Conservation (phyloP, 78 protist species). For the Protostelium mycophagum region DNA sequence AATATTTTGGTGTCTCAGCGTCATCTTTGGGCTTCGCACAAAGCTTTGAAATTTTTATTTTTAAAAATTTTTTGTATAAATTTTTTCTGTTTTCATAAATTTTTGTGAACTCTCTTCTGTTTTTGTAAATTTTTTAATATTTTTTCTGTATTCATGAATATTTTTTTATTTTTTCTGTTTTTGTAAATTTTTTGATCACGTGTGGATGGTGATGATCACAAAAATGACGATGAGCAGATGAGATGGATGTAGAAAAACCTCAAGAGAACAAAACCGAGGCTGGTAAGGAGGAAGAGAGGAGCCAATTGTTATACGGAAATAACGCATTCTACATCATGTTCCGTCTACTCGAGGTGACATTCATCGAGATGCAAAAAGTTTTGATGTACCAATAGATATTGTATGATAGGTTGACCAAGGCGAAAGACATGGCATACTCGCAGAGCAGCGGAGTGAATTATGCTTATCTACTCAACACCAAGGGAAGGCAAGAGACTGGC, state of each 20-base stretch:
- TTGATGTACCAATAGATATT: no score
- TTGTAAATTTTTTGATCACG: no score
- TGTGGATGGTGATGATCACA: slow-evolving; percentile 6
- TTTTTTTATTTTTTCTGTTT: no score
- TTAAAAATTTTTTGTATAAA: no score
- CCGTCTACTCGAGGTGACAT: neutral
- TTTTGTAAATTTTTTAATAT: no score
- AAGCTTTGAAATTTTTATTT: no score
- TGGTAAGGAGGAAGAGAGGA: slow-evolving; percentile 5
- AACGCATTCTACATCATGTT: slow-evolving; percentile 34
- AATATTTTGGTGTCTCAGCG: no score
- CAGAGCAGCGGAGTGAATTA: slow-evolving; percentile 43
- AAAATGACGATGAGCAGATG: slow-evolving; percentile 19
- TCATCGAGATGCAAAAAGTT: no score
- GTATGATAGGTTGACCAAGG: slow-evolving; percentile 50
- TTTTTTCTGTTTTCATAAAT: no score
- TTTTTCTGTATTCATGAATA: no score
- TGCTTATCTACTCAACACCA: slow-evolving; percentile 38
- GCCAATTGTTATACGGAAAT: slow-evolving; percentile 45
- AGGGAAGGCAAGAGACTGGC: neutral
- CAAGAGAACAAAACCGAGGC: neutral
- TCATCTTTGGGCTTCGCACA: no score
- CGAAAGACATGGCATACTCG: slow-evolving; percentile 55
- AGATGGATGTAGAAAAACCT: slow-evolving; percentile 6
- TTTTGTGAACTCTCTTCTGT: no score